phyloP scores from a whole-genome alignment of 331 rosid genomes.

The Quercus lobata region DNA sequence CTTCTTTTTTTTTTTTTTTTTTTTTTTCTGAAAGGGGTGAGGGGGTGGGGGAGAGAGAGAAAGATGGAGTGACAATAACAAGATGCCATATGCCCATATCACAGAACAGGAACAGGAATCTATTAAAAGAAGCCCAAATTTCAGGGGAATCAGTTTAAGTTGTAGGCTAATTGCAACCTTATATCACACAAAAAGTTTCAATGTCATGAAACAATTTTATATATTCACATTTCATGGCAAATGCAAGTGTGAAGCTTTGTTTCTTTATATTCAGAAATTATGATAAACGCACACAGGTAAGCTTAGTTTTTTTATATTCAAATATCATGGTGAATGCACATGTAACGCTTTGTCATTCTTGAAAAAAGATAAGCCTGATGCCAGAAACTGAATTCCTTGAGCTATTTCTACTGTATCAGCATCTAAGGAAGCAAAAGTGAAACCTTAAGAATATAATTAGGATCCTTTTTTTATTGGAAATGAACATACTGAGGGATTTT shows the following conservation, averaged over 20 bases:
- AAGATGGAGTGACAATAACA: no score
- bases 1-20: no score
- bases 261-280: background rate
- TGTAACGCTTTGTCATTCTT: background rate
- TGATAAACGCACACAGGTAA: background rate
- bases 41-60: background rate
- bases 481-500: background rate
- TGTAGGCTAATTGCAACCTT: background rate
- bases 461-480: no score
- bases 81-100: background rate
- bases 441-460: background rate
- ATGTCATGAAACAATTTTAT: background rate
- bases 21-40: background rate
- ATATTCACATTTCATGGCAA: no score
- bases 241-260: no score
- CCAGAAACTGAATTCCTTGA: background rate
- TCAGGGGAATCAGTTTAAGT: background rate
- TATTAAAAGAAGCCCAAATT: background rate
- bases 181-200: background rate
- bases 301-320: no score
- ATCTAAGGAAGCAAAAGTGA: background rate
- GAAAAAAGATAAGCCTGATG: background rate
- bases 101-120: background rate
- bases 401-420: background rate
- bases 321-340: no score